Base-by-base conservation (phyloP, 805 yeast species). In the Ogataea chonburiensis region DNA sequence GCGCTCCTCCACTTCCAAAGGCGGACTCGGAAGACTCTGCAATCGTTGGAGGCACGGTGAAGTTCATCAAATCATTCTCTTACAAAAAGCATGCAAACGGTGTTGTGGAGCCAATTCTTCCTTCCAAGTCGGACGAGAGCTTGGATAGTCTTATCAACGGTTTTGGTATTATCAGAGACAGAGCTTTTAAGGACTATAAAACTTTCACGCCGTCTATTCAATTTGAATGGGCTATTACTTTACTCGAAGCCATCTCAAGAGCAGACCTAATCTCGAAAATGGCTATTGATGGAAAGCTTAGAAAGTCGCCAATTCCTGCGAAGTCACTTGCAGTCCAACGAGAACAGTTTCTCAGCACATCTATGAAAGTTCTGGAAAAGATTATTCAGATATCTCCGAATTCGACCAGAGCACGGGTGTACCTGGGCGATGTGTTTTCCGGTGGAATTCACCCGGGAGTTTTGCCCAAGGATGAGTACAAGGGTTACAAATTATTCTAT, bases 351-450 rank as follows among this genome's bases (percentile, higher is more conserved):
- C 55, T 71, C 7, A 63, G 65, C 24, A 78, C 79, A 28, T 77
- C 86, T 2, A 63, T 75, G 29, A 79, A 79, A 50, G 72, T 79
- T 8, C 58, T 80, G 42, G 79, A 77, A 40, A 76, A 75, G 50
- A 61, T 83, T 11, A 69, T 73, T 5, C 60, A 67, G 14, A 61
- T 56, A 24, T 53, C 70, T 5, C 68, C 71, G n/a, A 63, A 67
- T 38, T 65, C 73, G 20, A 70, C 81, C 7, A 77, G 73, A 21
- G 79, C 88, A 1, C 60, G 75, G 47, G 76, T 73, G 44, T 70
- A 72, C 36, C 57, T 81, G 42, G 93, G 82, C 3, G 73, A 81
- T 22, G 61, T 80, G 22, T 83, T 77, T 41, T 73, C 79, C 1
- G 68, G 68, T 14, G 66, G 64, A 23, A 56, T 60, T 13, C 75